Base-by-base conservation (phyloP, 2,329 filamentous ascomycete genomes). In the Zymoseptoria crescenta region DNA sequence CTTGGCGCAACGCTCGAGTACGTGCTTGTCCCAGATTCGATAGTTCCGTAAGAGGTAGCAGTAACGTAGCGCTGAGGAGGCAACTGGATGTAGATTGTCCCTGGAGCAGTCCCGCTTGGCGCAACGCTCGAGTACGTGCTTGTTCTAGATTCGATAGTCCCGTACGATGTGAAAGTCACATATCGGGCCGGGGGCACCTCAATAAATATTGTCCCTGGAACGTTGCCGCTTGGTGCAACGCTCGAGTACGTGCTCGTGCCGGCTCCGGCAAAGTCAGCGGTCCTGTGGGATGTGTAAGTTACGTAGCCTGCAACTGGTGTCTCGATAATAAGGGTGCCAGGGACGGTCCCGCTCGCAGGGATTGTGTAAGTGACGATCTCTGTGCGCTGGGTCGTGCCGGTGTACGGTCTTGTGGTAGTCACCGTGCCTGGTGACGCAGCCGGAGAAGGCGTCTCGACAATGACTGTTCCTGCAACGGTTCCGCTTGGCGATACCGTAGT, bases 1-100 rank as follows among this genome's bases (percentile, higher is more conserved):
- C 51, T 49, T 21, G 60, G 58, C 45, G 51, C 8, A 57, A 60
- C 35, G 28, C 49, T 58, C n/a, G 60, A 54, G 28, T 49, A 55
- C 3, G 58, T 60, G 21, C 57, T 51, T 2, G 52, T 52, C 4
- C 19, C 13, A 30, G 55, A 55, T 1, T 52, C 48, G 8, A 30
- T n/a, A 1, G 51, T 56, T 8, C 57, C 55, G 2, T 48, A 55
- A 20, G 56, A 61, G 2, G 49, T 16, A 21, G 50, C 16, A 3
- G 56, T 56, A 4, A 54, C 45, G 3, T 56, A 56, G 6, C 45
- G n/a, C 28, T 10, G 20, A 10, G 57, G 35, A 10, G 59, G 57
- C 1, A 54, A 55, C 35, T 56, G 24, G 16, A 59, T 50, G 21
- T 35, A 51, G 8, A 59, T 51, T 5, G 59, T 59, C 9, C 59